Evolutionary conservation across 2,329 filamentous ascomycete genomes (phyloP).

Genomic region (Neofusicoccum kwambonambiense): DNA sequence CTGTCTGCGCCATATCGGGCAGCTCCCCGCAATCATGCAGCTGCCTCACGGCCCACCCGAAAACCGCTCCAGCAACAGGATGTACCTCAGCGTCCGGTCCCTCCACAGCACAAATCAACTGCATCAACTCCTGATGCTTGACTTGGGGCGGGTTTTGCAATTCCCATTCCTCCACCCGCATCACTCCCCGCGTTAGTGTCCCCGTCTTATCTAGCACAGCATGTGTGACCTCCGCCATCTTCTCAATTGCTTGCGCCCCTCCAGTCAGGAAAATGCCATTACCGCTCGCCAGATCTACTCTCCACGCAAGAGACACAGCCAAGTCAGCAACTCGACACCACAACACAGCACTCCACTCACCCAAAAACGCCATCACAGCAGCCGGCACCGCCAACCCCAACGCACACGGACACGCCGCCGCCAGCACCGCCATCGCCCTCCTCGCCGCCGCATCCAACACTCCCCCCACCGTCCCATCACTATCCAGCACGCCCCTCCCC

Average conservation of each 20-base stretch:
- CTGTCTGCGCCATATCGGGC: background rate
- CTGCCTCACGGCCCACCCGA: background rate
- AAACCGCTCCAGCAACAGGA: background rate
- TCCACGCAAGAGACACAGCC: no score
- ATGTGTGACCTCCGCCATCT: constrained; percentile 17
- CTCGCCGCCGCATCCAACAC: constrained; percentile 12
- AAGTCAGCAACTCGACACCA: background rate
- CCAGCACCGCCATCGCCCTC: constrained; percentile 19
- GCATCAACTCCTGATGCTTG: background rate
- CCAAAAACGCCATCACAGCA: constrained; percentile 22
- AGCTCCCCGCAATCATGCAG: background rate
- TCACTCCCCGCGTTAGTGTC: constrained; percentile 20
- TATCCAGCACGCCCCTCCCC: background rate
- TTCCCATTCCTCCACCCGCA: constrained; percentile 13
- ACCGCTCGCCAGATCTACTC: constrained; percentile 19
- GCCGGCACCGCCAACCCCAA: constrained; percentile 22
- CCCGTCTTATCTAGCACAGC: constrained; percentile 24
- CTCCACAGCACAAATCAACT: background rate
- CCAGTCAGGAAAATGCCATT: constrained; percentile 21
- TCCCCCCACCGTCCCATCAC: accelerated
- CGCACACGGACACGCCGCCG: constrained; percentile 23
- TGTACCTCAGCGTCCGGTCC: background rate
- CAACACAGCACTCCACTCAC: background rate
- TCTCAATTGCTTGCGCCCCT: constrained; percentile 20
- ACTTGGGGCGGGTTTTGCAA: background rate